Base-by-base conservation (phyloP, 2,329 filamentous ascomycete species). In the Paradendryphiella salina region DNA sequence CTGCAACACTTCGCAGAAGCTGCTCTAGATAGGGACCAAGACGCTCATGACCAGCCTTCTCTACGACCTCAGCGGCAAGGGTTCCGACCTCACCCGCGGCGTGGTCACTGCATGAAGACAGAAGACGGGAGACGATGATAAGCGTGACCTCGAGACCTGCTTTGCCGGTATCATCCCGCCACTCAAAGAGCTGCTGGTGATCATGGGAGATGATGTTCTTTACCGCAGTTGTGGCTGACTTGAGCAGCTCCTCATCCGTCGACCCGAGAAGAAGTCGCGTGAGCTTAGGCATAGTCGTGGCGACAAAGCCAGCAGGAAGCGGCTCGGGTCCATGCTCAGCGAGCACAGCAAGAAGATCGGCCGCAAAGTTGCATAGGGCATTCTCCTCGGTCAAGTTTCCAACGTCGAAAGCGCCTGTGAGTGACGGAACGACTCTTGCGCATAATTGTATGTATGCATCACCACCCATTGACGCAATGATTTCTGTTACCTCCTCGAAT, bases 21-120 rank as follows among this genome's bases (percentile, higher is more conserved):
- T 96, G 90, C 33, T 89, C 86, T 20, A 99, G 80, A 71, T 90
- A 96, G 9, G 92, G 92, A 0, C 94, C 94, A 9, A 99, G 84
- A 46, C 89, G 85, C 69, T 96, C 92, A 31, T 91, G 86, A 9
- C 94, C 94, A 43, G 93, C 94, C 75, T 94, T 96, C 75, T 97
- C 93, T 0, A 99, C 94, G 21, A 99, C 80, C 73, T 96, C 92
- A 1, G 93, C 93, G 4, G 94, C 94, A 58, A 99, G 83, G 13
- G 91, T 90, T 61, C 94, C 94, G 35, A 99, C 92, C 76, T 99
- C 93, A n/a, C 91, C 90, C 4, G 93, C 94, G 14, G 91, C 89
- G 65, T 93, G 90, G 66, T 99, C 94, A 65, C 97, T 87, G 1
- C 82, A 76, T 1, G 89, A 87, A 3, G 89, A 87, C 23, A 99